A percentile compares a stretch with the other conserved stretches of the same genome.
Evolutionary conservation across 148 eudicot species (phyloP).

Genomic region (Amaranthus hypochondriacus): DNA sequence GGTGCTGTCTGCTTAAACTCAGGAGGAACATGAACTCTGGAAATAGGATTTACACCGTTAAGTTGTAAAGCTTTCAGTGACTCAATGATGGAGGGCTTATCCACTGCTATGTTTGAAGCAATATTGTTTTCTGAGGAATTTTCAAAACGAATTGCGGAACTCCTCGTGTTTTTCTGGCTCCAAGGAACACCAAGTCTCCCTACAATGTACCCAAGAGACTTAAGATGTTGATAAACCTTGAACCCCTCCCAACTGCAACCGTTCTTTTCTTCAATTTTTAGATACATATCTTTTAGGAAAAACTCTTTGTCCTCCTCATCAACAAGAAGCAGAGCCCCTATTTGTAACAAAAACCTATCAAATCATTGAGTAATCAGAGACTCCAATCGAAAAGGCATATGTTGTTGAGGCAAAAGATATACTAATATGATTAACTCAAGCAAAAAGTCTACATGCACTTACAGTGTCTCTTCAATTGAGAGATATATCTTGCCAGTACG

Average conservation of each 20-base stretch:
- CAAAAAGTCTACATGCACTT: slow-evolving; percentile 23
- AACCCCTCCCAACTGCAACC: slow-evolving; percentile 78
- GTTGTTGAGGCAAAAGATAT: background rate
- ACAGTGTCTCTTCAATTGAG: slow-evolving; percentile 79
- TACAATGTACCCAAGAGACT: slow-evolving; percentile 79
- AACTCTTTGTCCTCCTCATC: slow-evolving; percentile 39
- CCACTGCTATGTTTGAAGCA: slow-evolving; percentile 8
- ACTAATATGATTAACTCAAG: background rate
- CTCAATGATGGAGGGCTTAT: slow-evolving; percentile 23
- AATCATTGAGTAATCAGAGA: slow-evolving; percentile 5
- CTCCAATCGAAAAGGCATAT: background rate
- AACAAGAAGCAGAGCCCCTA: slow-evolving; percentile 59
- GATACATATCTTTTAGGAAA: slow-evolving; percentile 50
- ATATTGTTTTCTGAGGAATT: slow-evolving; percentile 16
- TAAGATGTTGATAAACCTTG: slow-evolving; percentile 70
- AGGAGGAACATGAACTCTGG: slow-evolving; percentile 72
- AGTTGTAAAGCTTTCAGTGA: slow-evolving; percentile 47
- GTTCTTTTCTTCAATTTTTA: slow-evolving; percentile 44
- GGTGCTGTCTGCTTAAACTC: slow-evolving; percentile 71
- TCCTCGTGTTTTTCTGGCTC: slow-evolving; percentile 49
- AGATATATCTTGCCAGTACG: slow-evolving; percentile 57
- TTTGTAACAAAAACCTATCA: slow-evolving; percentile 74
- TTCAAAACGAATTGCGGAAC: slow-evolving; percentile 19
- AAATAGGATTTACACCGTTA: slow-evolving; percentile 41
- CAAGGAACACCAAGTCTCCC: slow-evolving; percentile 59